Base-by-base conservation (phyloP, 805 yeast species). In the Hanseniaspora jakobsenii region DNA sequence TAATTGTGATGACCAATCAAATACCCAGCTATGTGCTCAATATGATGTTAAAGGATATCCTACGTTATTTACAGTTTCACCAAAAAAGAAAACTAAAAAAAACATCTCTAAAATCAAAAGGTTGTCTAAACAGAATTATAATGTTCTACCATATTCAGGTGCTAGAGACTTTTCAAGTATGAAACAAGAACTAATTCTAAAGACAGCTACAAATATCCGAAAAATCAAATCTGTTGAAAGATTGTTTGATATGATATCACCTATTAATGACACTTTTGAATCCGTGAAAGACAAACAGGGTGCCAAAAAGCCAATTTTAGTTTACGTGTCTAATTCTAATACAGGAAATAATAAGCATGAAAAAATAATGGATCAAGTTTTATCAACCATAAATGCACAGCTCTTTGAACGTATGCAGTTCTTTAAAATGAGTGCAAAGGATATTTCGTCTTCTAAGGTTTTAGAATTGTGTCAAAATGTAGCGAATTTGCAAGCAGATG, bases 31-130 rank as follows among this genome's bases (percentile, higher is more conserved):
- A 3, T 91, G 98, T 64, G 63, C 75, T 18, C 62, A 70, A 46
- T 70, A 79, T 59, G 67, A 71, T 44, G 64, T 91, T 24, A 67
- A 73, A 52, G 94, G 95, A 0, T 89, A 72, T 61, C 98, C 98
- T 7, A 83, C 96, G 0, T 59, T 91, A 24, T 62, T 78, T 64
- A 78, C 80, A 3, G 87, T 81, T 63, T 71, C 96, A 1, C 86
- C 91, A 17, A 83, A 82, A 55, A 64, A 64, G 23, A 56, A 54
- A 21, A 50, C 50, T 9, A 12, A 29, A 29, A 14, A 29, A 13
- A 36, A 27, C 2, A 44, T 50, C 14, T 36, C 48, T 8, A 23
- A 22, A 5, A 29, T 17, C 9, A 36, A 41, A 13, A 51, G 37
- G 13, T 17, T 36, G 2, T 36, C 39, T 19, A 48, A 47, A 28